Percentiles rank a stretch among this genome's conserved stretches.
These are phyloP conservation scores for Oryza brachyantha DNA, from an alignment of 176 grass and related monocot genomes.

Conservation along the genomic window DNA sequence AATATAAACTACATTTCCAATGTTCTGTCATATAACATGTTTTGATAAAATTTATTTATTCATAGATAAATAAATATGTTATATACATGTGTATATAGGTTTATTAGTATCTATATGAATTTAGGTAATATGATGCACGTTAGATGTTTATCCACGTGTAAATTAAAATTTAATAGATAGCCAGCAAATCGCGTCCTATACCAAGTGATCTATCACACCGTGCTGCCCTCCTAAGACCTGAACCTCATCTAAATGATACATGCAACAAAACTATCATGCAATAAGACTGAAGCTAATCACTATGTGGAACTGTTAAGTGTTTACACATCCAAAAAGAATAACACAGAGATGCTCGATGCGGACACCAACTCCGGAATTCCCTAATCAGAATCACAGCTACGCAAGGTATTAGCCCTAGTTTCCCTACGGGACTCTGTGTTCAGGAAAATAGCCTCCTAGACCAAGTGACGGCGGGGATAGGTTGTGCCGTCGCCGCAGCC, in stretches of 20 bases:
- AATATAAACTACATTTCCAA: too few relatives aligned
- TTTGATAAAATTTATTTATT: too few relatives aligned
- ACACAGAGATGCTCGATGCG: background rate
- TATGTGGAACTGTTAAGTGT: conserved; percentile 1
- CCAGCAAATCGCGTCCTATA: background rate
- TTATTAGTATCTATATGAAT: too few relatives aligned
- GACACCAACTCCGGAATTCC: background rate
- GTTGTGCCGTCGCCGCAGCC: conserved; percentile 1
- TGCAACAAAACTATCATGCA: conserved; percentile 44
- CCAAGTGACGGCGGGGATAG: conserved; percentile 32
- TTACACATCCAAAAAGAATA: background rate
- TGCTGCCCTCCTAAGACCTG: conserved; percentile 9
- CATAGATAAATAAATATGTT: too few relatives aligned
- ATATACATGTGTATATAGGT: too few relatives aligned
- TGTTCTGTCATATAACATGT: too few relatives aligned
- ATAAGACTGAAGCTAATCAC: conserved; percentile 10
- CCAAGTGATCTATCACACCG: too few relatives aligned
- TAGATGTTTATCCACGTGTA: background rate
- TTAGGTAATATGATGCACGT: too few relatives aligned
- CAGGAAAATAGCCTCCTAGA: conserved; percentile 74
- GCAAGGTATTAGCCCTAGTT: background rate
- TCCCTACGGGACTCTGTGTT: background rate
- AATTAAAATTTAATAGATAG: background rate
- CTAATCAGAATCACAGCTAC: background rate
- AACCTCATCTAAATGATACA: conserved; percentile 18